Evolutionary conservation across 495 filamentous ascomycete species (phyloP).

Genomic region (Platismatia glauca): DNA sequence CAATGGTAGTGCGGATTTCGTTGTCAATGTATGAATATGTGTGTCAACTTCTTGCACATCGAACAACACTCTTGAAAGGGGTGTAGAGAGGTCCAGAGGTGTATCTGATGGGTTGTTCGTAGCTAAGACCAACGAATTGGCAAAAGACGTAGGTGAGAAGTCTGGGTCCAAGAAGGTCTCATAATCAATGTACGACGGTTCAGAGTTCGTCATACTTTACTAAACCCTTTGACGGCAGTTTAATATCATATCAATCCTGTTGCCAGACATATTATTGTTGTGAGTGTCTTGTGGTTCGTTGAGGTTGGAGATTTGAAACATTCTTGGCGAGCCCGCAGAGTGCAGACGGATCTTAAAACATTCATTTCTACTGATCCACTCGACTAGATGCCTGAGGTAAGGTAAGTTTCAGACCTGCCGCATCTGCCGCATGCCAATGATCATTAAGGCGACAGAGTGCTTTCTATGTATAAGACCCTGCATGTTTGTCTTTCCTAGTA

Average conservation of each 20-base stretch:
- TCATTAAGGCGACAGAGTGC: no score
- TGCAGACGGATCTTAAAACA: no score
- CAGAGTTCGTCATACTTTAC: conserved; percentile 31
- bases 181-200: conserved; percentile 92
- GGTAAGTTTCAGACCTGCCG: no score
- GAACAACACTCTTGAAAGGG: conserved; percentile 87
- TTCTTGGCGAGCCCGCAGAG: background rate
- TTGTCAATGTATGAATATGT: conserved; percentile 84
- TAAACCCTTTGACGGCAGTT: background rate
- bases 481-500: background rate
- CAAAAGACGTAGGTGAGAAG: conserved; percentile 73
- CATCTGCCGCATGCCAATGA: no score
- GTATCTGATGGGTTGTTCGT: conserved; percentile 91
- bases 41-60: conserved; percentile 96
- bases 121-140: conserved; percentile 74
- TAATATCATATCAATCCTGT: background rate
- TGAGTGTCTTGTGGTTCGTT: background rate
- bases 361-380: no score
- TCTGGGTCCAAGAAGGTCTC: conserved; percentile 77
- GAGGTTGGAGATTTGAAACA: background rate
- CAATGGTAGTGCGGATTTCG: conserved; percentile 73
- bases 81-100: conserved; percentile 85
- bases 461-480: no score
- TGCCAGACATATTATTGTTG: background rate
- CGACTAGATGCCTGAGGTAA: no score